These are phyloP conservation scores for Populus euphratica DNA, from an alignment of 345 rosid genomes.

Conservation along the genomic window DNA sequence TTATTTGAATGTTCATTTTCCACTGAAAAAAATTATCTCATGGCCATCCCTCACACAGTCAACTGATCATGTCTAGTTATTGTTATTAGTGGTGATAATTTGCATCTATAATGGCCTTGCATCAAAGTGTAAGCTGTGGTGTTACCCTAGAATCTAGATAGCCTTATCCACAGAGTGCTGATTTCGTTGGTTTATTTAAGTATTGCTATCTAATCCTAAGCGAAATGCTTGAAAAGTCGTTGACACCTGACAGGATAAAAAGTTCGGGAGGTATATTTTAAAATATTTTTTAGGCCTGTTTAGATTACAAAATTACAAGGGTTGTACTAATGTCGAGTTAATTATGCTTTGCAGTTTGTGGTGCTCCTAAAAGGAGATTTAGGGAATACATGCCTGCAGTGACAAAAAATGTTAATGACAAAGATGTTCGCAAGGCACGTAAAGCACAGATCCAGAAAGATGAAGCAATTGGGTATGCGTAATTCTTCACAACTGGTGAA, in stretches of 20 bases:
- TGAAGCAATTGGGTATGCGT: constrained; percentile 63
- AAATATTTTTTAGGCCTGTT: not conserved
- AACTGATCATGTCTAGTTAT: not conserved
- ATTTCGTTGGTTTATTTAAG: not conserved
- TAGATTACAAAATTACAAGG: not conserved
- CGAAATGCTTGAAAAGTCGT: not conserved
- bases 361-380: constrained; percentile 91
- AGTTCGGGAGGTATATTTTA: not conserved
- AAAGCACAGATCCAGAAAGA: constrained; percentile 69
- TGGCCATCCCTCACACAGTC: too few relatives aligned
- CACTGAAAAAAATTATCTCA: not conserved
- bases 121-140: not conserved
- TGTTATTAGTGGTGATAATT: not conserved
- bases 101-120: not conserved
- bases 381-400: constrained; percentile 62
- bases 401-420: constrained; percentile 54
- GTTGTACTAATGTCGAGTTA: not conserved
- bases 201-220: not conserved
- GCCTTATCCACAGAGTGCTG: constrained; percentile 2
- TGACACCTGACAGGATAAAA: not conserved
- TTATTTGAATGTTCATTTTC: not conserved
- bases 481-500: not conserved
- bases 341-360: constrained; percentile 60
- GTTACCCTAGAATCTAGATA: not conserved
- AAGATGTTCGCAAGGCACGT: constrained; percentile 62